These are phyloP conservation scores for Diplocarpon mali DNA, from an alignment of 2,329 filamentous ascomycete genomes.

Conservation along the genomic window DNA sequence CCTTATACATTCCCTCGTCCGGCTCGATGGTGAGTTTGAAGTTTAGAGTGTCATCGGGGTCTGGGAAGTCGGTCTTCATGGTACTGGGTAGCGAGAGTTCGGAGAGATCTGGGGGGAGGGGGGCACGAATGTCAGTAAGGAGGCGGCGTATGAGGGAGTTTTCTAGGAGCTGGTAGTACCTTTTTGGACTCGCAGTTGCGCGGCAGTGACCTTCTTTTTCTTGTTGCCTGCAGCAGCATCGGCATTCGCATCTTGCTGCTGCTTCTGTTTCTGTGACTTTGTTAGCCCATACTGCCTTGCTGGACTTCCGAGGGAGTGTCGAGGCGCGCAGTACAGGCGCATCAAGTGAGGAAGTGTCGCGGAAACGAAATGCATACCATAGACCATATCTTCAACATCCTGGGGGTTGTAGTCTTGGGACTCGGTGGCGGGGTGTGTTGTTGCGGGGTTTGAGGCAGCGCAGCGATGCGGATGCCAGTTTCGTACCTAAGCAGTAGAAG, in stretches of 20 bases:
- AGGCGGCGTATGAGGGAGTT: background rate
- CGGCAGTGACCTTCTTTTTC: slow-evolving; percentile 98
- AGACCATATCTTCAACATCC: slow-evolving; percentile 99
- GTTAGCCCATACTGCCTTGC: slow-evolving; percentile 4
- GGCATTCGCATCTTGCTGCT: slow-evolving; percentile 86
- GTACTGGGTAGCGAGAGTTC: slow-evolving; percentile 69
- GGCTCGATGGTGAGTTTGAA: slow-evolving; percentile 74
- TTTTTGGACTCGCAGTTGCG: slow-evolving; percentile 91
- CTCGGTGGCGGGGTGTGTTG: background rate
- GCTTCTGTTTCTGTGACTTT: slow-evolving; percentile 70
- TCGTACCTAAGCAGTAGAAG: no score
- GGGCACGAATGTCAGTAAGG: slow-evolving; percentile 2
- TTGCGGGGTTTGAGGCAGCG: background rate
- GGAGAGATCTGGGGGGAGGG: slow-evolving; percentile 60
- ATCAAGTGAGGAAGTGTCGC: background rate
- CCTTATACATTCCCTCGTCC: slow-evolving; percentile 82
- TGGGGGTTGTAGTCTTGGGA: slow-evolving; percentile 29
- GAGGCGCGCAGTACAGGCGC: no score
- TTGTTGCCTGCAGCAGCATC: slow-evolving; percentile 61
- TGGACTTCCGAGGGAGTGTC: background rate
- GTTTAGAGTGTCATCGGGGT: slow-evolving; percentile 77
- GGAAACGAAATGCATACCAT: slow-evolving; percentile 52
- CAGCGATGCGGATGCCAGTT: no score
- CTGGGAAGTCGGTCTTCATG: slow-evolving; percentile 72
- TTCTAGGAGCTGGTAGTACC: slow-evolving; percentile 41